Evolutionary conservation across 2,329 filamentous ascomycete species (phyloP).

Genomic region (Colletotrichum tabaci): DNA sequence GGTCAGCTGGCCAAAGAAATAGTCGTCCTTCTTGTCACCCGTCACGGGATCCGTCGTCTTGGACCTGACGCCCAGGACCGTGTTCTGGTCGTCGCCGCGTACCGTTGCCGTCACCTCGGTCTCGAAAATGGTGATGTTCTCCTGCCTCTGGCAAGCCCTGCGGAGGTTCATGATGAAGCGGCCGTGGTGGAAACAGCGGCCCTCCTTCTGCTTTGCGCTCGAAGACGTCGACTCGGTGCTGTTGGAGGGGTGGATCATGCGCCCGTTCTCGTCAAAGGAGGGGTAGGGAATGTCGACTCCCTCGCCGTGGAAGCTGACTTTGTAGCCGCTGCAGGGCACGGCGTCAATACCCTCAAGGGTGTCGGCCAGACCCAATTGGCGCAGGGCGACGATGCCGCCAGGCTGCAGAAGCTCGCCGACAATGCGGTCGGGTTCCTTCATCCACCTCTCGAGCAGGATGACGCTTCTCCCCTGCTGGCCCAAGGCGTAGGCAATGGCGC

Average conservation of each 20-base stretch:
- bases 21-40: slow-evolving; percentile 73
- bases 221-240: slow-evolving; percentile 40
- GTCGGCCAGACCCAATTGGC: slow-evolving; percentile 83
- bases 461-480: slow-evolving; percentile 93
- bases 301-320: slow-evolving; percentile 85
- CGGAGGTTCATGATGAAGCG: slow-evolving; percentile 90
- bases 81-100: slow-evolving; percentile 75
- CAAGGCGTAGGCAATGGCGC: slow-evolving; percentile 86
- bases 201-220: slow-evolving; percentile 65
- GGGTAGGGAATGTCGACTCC: slow-evolving; percentile 87
- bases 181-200: slow-evolving; percentile 92
- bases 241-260: slow-evolving; percentile 33
- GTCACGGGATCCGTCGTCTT: slow-evolving; percentile 73
- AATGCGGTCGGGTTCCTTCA: slow-evolving; percentile 95
- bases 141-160: slow-evolving; percentile 78
- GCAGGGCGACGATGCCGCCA: slow-evolving; percentile 86
- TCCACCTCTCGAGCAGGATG: slow-evolving; percentile 86
- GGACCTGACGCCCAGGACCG: slow-evolving; percentile 88
- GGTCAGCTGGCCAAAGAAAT: slow-evolving; percentile 90
- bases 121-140: slow-evolving; percentile 92
- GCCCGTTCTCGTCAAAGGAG: slow-evolving; percentile 65
- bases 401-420: slow-evolving; percentile 96
- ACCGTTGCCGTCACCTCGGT: slow-evolving; percentile 86
- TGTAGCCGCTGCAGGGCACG: slow-evolving; percentile 86
- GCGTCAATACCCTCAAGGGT: slow-evolving; percentile 93